Base-by-base conservation (phyloP, 345 rosid genomes). In the Reutealis trisperma region DNA sequence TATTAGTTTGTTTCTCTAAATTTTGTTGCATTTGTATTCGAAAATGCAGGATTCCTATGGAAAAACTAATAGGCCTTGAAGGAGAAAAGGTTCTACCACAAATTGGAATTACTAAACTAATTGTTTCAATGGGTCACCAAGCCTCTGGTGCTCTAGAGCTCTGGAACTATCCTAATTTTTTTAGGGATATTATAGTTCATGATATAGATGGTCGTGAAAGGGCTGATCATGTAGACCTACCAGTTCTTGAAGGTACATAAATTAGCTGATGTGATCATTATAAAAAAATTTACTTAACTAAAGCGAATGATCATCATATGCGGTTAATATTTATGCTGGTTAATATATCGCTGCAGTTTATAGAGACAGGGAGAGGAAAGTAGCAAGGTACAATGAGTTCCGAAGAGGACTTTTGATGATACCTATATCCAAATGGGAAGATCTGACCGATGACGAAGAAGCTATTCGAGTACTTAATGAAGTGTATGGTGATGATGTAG, bases 121-220 rank as follows among this genome's bases (percentile, higher is more conserved):
- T 90, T 77, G 89, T 90, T 1, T 90, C 94, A 63, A 88, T 90
- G 94, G 94, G 94, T 19, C 90, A 90, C 62, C 94, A 90, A 77
- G 90, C 92, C 55, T 41, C 86, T 44, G 94, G 92, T 0, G 90
- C 88, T 1, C 72, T 90, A 21, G 84, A 83, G 71, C 86, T 88
- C 3, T 86, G 85, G 87, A 90, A 88, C 37, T 90, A 90, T 83
- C 94, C 94, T 24, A 5, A 5, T 10, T 90, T 86, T 87, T 67
- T 87, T 1, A 81, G 88, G 24, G 80, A 87, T 71, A 64, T 87
- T n/a, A 37, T 85, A 5, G 52, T 86, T 2, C 87, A 88, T 0
- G 84, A 88, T n/a, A 5, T 44, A 21, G 80, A 83, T 64, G 94
- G 90, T 22, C 74, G 63, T 18, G 90, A 83, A 8, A 84, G 90